A percentile compares a stretch with the other conserved stretches of the same genome.
Conservation (phyloP, 148 eudicot genomes). For the Selenicereus undatus region DNA sequence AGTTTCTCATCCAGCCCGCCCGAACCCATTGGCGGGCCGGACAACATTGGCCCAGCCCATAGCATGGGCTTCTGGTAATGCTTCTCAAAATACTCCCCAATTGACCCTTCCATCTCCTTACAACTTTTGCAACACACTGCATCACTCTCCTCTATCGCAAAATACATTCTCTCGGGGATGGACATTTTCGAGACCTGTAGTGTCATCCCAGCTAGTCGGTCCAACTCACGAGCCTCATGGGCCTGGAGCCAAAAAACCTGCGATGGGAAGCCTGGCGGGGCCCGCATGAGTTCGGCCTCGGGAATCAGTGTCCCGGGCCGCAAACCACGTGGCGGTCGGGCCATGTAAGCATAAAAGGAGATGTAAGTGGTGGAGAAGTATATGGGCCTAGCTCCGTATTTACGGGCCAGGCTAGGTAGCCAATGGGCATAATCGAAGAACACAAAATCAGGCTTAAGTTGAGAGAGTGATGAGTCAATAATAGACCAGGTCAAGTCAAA, state of each 20-base stretch:
- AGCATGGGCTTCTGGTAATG: neutral
- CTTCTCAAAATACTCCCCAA: neutral
- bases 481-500: conserved; percentile 27
- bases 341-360: conserved; percentile 1
- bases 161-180: neutral
- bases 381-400: conserved; percentile 19
- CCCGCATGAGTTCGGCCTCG: neutral
- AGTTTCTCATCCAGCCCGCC: conserved; percentile 28
- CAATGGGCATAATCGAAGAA: conserved; percentile 35
- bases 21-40: conserved; percentile 1
- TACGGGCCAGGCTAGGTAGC: conserved; percentile 28
- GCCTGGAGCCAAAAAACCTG: neutral
- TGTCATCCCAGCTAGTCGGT: neutral
- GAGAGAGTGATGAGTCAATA: conserved; percentile 14
- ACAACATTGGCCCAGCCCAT: conserved; percentile 33
- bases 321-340: neutral
- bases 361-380: conserved; percentile 15
- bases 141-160: neutral
- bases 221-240: conserved; percentile 4
- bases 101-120: neutral
- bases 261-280: neutral
- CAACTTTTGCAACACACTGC: neutral
- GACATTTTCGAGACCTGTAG: neutral
- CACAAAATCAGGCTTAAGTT: conserved; percentile 25
- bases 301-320: neutral